Evolutionary conservation across 2,329 filamentous ascomycete genomes (phyloP), one percentile per base, ranked within the genome.

Genomic region (Truncatella angustata): DNA sequence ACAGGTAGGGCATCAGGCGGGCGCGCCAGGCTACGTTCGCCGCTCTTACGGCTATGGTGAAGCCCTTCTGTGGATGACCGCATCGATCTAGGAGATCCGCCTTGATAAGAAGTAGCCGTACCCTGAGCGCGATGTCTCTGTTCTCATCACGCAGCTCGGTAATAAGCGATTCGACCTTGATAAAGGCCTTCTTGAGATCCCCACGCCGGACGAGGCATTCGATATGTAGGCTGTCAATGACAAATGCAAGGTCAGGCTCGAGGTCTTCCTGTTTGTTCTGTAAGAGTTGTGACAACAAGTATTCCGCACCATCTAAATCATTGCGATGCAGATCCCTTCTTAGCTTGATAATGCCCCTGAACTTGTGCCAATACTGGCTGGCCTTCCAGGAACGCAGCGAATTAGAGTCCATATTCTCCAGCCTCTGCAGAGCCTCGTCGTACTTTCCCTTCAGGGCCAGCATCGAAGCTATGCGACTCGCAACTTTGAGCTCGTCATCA

Each of bases 401-500:
- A 53, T 86, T 80, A 3, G 78, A 72, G 47, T 86, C 79, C 16
- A 91, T 65, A 24, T 73, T 72, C 49, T 86, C 79, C 42, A 93
- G 72, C 23, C 76, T 74, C 11, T 73, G 70, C 49, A 86, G 75
- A 0, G 88, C 90, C 46, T 88, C 80, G 20, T 85, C 80, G 63
- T 91, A 95, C 28, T 77, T 79, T 1, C 93, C 92, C 43, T 74
- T 78, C 52, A 85, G 81, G 7, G 82, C 79, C 5, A 87, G 73
- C 70, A 85, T 74, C 54, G 86, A 82, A 2, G 90, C 87, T 51
- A 86, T 79, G 4, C 88, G 83, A 60, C 89, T 90, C 1, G 79
- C 85, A 30, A 90, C 81, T 60, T 87, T 90, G 28, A 97, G 77
- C 46, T 85, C 80, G 60, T 97, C 93, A 56, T 96, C 91, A 39